Base-by-base conservation (phyloP, 306 rosid genomes). In the Myrica gale region DNA sequence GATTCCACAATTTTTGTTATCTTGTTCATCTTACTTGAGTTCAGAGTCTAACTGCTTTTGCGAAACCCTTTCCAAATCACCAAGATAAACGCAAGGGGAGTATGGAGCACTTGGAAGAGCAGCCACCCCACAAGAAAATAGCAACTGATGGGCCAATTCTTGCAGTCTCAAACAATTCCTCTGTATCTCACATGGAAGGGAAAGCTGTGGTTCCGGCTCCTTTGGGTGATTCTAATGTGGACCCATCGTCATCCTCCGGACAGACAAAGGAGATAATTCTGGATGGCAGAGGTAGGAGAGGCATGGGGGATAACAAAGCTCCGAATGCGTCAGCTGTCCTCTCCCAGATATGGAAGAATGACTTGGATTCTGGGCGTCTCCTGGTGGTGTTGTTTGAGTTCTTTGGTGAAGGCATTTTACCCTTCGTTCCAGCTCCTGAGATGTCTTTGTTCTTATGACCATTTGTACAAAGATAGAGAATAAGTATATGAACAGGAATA, bases 311-410 rank as follows among this genome's bases (percentile, higher is more conserved):
- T 70, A 80, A 68, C 68, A 83, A 47, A 57, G 48, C 86, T 57
- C 68, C 69, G 9, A 80, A 83, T 50, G 78, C 74, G 68, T 81
- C 86, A n/a, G 84, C 97, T 75, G 62, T 82, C 65, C 95, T 91
- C 21, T n/a, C 76, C 41, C 97, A 88, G 78, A 80, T 91, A 69
- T 91, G 95, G 92, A 91, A 84, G 79, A 88, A 88, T 16, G 95
- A 89, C 73, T 90, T 91, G 70, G 78, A 88, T 77, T 91, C 95
- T 73, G 92, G 91, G 70, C 84, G 88, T 6, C 75, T 78, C 72
- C 79, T 85, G 73, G 80, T 74, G 6, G 80, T 86, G 16, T 73
- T 86, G 79, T 82, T 78, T 72, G 91, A 89, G 80, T 72, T 85
- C 72, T 88, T 91, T 66, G 97, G 95, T 61, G 97, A 91, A 82